Conservation (phyloP, 2,329 filamentous ascomycete genomes). For the Colletotrichum incanum region DNA sequence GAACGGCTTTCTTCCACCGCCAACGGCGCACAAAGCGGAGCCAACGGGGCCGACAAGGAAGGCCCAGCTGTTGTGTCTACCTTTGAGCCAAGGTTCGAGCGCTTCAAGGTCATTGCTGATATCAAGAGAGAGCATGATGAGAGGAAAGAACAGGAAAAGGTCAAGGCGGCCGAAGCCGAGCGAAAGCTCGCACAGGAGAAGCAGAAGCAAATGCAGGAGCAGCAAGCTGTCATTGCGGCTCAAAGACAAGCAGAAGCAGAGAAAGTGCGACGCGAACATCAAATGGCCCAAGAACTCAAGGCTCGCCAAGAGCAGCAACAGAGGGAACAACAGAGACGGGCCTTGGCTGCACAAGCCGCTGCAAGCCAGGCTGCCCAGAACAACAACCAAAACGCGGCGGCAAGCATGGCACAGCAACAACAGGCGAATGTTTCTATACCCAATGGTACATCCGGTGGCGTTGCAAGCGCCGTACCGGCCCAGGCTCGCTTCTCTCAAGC, state of each 20-base stretch:
- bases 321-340: conserved; percentile 56
- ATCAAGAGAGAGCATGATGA: conserved; percentile 86
- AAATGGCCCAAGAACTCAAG: conserved; percentile 46
- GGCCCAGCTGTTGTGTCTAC: conserved; percentile 79
- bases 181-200: conserved; percentile 65
- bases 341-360: conserved; percentile 51
- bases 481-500: conserved; percentile 70
- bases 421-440: conserved; percentile 56
- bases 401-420: conserved; percentile 50
- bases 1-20: conserved; percentile 79
- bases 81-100: conserved; percentile 89
- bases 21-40: conserved; percentile 70
- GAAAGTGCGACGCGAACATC: conserved; percentile 56
- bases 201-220: conserved; percentile 63
- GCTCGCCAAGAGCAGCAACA: conserved; percentile 52
- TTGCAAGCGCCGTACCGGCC: conserved; percentile 59
- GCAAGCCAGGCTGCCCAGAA: conserved; percentile 48
- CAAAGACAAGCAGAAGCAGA: conserved; percentile 64
- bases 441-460: conserved; percentile 53
- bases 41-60: conserved; percentile 78
- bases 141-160: conserved; percentile 82
- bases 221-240: conserved; percentile 58
- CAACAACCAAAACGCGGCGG: conserved; percentile 45
- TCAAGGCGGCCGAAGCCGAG: conserved; percentile 74
- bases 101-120: conserved; percentile 91